Percentiles rank a stretch among this genome's conserved stretches.
These are phyloP conservation scores for Mycena indigotica DNA, from an alignment of 768 basidiomycete genomes.

Conservation along the genomic window DNA sequence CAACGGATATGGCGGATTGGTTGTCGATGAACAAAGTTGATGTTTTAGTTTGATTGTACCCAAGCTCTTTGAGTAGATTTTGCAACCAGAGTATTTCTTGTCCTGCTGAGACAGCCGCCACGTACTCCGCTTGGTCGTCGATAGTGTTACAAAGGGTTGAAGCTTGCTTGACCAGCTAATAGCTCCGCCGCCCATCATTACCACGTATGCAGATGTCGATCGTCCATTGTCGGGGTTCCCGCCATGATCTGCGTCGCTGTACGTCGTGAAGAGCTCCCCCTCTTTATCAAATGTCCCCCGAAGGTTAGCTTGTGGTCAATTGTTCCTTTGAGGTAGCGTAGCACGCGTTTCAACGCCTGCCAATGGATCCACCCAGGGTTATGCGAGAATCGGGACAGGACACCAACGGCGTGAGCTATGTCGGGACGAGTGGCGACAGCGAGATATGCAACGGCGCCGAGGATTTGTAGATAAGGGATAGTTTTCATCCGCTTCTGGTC, in stretches of 20 bases:
- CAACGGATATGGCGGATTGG: constrained; percentile 31
- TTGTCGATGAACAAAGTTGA: constrained; percentile 29
- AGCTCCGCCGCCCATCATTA: constrained; percentile 28
- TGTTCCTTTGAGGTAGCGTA: constrained; percentile 34
- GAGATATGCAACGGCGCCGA: constrained; percentile 23
- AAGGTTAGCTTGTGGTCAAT: constrained; percentile 20
- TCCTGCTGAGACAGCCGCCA: constrained; percentile 33
- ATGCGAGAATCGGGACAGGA: constrained; percentile 17
- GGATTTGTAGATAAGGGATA: constrained; percentile 15
- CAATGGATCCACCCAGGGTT: constrained; percentile 29
- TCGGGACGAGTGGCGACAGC: constrained; percentile 4
- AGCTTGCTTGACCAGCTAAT: background rate
- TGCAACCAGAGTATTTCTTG: constrained; percentile 31
- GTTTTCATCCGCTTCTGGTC: constrained; percentile 15
- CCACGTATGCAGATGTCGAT: constrained; percentile 34
- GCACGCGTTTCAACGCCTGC: constrained; percentile 34
- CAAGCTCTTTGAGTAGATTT: constrained; percentile 30
- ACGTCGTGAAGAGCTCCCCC: constrained; percentile 17
- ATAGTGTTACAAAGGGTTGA: constrained; percentile 30
- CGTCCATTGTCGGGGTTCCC: constrained; percentile 28
- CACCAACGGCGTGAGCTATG: background rate
- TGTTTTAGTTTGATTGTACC: constrained; percentile 3
- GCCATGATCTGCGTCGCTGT: constrained; percentile 32
- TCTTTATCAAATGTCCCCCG: background rate
- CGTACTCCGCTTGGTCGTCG: constrained; percentile 42